Conservation (phyloP, 495 filamentous ascomycete genomes). For the Penicillium fimorum region DNA sequence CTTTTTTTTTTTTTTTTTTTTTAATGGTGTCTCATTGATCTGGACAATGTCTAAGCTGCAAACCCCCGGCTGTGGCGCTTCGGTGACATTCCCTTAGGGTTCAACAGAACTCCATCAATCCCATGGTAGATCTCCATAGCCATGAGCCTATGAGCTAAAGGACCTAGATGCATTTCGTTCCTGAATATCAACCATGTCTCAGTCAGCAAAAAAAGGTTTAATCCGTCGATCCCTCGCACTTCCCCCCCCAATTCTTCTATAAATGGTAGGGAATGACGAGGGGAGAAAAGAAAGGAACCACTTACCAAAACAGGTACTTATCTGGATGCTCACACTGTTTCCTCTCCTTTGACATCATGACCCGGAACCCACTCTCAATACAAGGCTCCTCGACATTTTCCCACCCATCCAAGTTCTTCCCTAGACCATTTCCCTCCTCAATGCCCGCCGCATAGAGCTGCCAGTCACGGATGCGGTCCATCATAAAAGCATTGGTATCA, state of each 20-base stretch:
- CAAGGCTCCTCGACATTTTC: constrained; percentile 40
- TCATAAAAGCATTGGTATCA: constrained; percentile 49
- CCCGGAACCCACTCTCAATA: constrained; percentile 29
- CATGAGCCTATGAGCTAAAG: constrained; percentile 49
- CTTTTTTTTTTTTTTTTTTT: neutral
- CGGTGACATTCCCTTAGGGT: constrained; percentile 6
- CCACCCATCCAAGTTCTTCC: constrained; percentile 41
- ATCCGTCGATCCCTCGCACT: constrained; percentile 10
- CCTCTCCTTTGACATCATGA: constrained; percentile 39
- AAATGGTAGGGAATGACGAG: neutral
- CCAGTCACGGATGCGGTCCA: constrained; percentile 48
- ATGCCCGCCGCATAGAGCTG: constrained; percentile 44
- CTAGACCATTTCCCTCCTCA: constrained; percentile 43
- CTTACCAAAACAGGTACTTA: constrained; percentile 55
- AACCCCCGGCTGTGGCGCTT: constrained; percentile 23
- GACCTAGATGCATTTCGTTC: constrained; percentile 53
- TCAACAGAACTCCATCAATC: constrained; percentile 37
- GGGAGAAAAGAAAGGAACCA: neutral
- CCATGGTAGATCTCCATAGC: constrained; percentile 46
- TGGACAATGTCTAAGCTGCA: constrained; percentile 31
- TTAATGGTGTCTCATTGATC: constrained; percentile 6
- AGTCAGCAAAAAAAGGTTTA: constrained; percentile 7
- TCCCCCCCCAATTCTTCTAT: neutral
- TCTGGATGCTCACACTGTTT: constrained; percentile 44
- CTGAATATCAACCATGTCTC: constrained; percentile 27